phyloP scores from a whole-genome alignment of 169 alveolate genomes.

The Plasmodium blacklocki region DNA sequence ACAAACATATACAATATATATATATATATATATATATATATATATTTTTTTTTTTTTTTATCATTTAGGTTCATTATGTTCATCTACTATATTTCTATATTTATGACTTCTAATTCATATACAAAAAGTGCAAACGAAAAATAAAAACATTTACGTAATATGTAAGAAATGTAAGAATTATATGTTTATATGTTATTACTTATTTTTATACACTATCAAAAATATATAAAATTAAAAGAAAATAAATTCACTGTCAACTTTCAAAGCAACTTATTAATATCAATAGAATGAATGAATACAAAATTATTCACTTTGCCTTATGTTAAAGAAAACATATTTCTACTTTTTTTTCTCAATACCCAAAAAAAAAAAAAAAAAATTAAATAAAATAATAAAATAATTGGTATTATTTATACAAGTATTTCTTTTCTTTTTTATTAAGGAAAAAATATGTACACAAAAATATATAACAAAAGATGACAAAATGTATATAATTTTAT shows the following conservation, averaged over 20 bases:
- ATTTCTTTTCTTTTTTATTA: no score
- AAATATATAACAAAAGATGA: no score
- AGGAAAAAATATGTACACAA: no score
- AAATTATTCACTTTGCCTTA: background rate
- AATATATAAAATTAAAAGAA: background rate
- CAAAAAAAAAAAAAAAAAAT: background rate
- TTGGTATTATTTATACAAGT: no score
- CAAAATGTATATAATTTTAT: no score
- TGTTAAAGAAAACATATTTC: constrained; percentile 8
- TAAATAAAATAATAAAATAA: background rate
- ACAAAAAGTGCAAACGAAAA: no score
- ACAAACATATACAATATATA: background rate
- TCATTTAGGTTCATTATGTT: background rate
- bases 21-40: background rate
- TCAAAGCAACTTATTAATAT: background rate
- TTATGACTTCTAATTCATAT: background rate
- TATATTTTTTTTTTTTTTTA: no score
- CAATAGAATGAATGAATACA: background rate
- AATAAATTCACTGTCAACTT: background rate
- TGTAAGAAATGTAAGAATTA: no score
- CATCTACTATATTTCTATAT: background rate
- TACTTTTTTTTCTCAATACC: background rate
- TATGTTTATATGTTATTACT: background rate
- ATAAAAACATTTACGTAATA: no score
- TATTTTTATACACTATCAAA: background rate